These are phyloP conservation scores for Ochromonas danica DNA, from an alignment of 108 stramenopile species.

Conservation along the genomic window DNA sequence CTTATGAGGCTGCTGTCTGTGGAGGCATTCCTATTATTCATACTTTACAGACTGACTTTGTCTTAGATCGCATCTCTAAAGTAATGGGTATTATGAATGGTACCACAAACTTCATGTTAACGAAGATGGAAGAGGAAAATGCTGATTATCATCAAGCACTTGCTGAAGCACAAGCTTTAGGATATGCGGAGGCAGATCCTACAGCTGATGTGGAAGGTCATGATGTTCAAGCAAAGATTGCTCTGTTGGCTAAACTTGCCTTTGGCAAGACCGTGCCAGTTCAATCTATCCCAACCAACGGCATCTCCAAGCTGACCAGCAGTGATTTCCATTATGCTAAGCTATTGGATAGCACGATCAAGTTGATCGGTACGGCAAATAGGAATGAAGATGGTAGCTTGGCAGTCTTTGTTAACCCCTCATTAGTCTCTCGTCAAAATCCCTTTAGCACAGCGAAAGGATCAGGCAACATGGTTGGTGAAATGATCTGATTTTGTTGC, in stretches of 20 bases:
- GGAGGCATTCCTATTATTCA: conserved; percentile 95
- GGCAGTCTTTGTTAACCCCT: conserved; percentile 33
- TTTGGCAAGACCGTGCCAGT: conserved; percentile 72
- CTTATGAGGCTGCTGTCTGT: conserved; percentile 93
- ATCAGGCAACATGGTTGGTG: neutral
- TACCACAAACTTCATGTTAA: conserved; percentile 96
- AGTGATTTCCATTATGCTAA: conserved; percentile 64
- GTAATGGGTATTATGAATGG: conserved; percentile 91
- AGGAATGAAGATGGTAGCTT: conserved; percentile 30
- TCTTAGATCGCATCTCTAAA: conserved; percentile 77
- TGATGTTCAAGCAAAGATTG: conserved; percentile 85
- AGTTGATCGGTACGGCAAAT: conserved; percentile 69
- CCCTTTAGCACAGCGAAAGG: neutral
- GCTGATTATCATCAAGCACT: conserved; percentile 84
- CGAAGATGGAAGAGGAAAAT: conserved; percentile 86
- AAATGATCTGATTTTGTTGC: too few relatives aligned
- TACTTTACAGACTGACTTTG: conserved; percentile 84
- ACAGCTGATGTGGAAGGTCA: conserved; percentile 82
- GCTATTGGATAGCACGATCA: conserved; percentile 77
- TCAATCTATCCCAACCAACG: conserved; percentile 66
- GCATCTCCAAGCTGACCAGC: conserved; percentile 68
- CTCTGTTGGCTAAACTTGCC: conserved; percentile 77
- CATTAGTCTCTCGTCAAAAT: neutral
- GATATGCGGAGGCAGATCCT: conserved; percentile 73
- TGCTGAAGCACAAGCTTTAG: conserved; percentile 71